Conservation (phyloP, 164 flowering plant species). For the Magnolia officinalis region DNA sequence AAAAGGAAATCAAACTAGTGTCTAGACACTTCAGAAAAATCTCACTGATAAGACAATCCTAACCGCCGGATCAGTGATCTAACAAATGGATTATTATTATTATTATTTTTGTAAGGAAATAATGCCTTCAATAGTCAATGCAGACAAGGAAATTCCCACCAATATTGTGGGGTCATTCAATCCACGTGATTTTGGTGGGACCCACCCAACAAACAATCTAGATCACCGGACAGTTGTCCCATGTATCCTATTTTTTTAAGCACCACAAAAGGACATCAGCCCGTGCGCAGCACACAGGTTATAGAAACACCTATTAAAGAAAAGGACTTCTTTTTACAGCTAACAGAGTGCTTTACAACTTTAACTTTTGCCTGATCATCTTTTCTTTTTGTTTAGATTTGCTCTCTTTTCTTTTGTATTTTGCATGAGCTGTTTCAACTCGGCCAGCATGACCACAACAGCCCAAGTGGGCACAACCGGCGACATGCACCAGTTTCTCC, state of each 20-base stretch:
- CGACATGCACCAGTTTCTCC: neutral
- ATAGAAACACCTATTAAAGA: neutral
- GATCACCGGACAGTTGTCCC: neutral
- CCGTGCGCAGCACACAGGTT: neutral
- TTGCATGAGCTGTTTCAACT: neutral
- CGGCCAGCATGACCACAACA: slow-evolving; percentile 1
- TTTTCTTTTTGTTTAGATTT: slow-evolving; percentile 3
- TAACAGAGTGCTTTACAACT: neutral
- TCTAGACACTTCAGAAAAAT: neutral
- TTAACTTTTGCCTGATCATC: neutral
- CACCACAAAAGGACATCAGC: neutral
- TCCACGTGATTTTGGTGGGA: neutral
- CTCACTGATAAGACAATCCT: neutral
- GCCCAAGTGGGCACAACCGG: neutral
- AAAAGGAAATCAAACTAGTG: too few relatives aligned
- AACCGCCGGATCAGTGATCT: neutral
- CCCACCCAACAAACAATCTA: neutral
- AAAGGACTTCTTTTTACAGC: neutral
- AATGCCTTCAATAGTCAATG: neutral
- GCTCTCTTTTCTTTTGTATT: neutral
- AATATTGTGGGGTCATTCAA: too few relatives aligned
- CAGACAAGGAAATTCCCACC: neutral
- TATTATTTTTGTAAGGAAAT: neutral
- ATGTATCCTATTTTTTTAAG: neutral
- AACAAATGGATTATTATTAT: neutral